These are phyloP conservation scores for Fomitopsis pinicola DNA, from an alignment of 1,284 basidiomycete genomes.

Conservation along the genomic window DNA sequence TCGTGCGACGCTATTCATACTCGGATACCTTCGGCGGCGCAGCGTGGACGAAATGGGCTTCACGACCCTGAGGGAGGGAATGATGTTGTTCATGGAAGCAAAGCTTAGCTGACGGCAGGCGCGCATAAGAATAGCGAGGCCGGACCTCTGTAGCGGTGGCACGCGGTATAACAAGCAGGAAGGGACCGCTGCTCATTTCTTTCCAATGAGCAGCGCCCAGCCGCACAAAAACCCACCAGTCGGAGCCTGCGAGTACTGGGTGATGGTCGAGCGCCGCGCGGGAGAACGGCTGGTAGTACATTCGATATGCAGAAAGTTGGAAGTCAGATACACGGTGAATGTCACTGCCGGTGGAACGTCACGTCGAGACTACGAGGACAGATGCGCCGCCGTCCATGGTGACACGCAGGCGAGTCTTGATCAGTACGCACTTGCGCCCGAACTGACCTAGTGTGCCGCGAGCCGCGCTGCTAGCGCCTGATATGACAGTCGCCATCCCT, in stretches of 20 bases:
- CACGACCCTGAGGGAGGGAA: not conserved
- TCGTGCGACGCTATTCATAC: not conserved
- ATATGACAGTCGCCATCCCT: constrained; percentile 24
- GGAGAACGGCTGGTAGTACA: not conserved
- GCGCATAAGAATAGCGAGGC: not conserved
- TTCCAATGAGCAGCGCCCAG: not conserved
- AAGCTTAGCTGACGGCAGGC: not conserved
- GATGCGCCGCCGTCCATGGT: constrained; percentile 64
- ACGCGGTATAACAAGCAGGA: not conserved
- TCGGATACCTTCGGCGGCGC: not conserved
- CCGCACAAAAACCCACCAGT: not conserved
- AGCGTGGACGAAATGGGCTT: not conserved
- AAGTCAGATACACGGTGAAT: not conserved
- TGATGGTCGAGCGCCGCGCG: not conserved
- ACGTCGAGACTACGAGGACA: constrained; percentile 35
- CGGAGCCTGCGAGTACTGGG: not conserved
- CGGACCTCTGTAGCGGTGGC: not conserved
- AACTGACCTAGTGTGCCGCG: constrained; percentile 28
- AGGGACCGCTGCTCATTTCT: not conserved
- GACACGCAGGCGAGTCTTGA: constrained; percentile 56
- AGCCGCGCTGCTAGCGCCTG: not conserved
- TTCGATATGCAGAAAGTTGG: not conserved
- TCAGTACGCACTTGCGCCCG: constrained; percentile 51
- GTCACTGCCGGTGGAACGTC: not conserved
- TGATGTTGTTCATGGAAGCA: not conserved